phyloP scores from a whole-genome alignment of 208 protist genomes.

The Crithidia fasciculata region DNA sequence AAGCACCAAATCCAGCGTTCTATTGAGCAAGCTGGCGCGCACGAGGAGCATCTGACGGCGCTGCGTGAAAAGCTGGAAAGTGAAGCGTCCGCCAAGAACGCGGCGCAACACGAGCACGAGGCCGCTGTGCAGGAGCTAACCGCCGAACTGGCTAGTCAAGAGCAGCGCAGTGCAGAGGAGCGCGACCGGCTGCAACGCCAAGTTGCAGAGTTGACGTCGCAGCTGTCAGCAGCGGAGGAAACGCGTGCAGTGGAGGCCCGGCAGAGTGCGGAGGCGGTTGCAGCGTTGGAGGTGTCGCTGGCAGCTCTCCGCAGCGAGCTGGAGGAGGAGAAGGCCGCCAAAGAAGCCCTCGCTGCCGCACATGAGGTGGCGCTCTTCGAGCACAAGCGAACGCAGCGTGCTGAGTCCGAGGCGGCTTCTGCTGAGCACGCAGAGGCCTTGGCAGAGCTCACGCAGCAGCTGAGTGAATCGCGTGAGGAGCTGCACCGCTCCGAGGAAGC shows the following conservation, averaged over 20 bases:
- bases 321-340: neutral
- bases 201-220: neutral
- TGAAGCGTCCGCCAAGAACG: neutral
- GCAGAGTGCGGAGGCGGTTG: neutral
- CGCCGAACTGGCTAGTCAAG: neutral
- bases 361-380: neutral
- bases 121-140: neutral
- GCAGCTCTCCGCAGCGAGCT: neutral
- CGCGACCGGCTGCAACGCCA: neutral
- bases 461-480: neutral
- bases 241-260: neutral
- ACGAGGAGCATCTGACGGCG: neutral
- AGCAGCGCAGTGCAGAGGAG: neutral
- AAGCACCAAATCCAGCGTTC: neutral
- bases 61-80: neutral
- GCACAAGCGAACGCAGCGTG: neutral
- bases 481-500: slow-evolving; percentile 16
- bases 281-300: neutral
- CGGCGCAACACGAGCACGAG: neutral
- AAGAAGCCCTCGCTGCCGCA: neutral
- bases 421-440: neutral
- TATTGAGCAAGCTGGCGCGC: neutral
- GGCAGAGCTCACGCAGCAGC: neutral
- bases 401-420: neutral
- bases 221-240: neutral